phyloP scores from a whole-genome alignment of 108 stramenopile genomes.

The Fragilaria radians region DNA sequence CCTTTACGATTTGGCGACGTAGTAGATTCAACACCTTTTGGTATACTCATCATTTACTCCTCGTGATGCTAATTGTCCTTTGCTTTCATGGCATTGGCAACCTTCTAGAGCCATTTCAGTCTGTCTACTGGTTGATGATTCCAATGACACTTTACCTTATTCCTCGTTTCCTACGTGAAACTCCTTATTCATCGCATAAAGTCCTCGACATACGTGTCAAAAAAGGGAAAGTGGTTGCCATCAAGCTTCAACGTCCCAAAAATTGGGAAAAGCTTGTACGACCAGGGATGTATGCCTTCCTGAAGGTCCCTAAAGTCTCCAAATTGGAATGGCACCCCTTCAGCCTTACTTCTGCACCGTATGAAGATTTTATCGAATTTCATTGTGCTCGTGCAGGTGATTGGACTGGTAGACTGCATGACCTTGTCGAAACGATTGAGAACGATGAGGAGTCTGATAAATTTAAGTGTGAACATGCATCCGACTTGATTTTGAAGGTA shows the following conservation, averaged over 20 bases:
- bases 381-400: slow-evolving; percentile 7
- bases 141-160: slow-evolving; percentile 8
- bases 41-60: slow-evolving; percentile 12
- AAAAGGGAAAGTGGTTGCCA: slow-evolving; percentile 4
- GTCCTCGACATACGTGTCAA: slow-evolving; percentile 9
- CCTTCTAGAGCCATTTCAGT: slow-evolving; percentile 11
- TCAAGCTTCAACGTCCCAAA: slow-evolving; percentile 4
- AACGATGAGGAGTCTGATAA: not conserved
- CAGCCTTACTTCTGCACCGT: slow-evolving; percentile 13
- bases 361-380: slow-evolving; percentile 14
- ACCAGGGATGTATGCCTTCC: slow-evolving; percentile 16
- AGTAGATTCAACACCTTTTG: slow-evolving; percentile 11
- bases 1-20: not conserved
- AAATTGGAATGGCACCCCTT: slow-evolving; percentile 16
- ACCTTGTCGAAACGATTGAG: slow-evolving; percentile 1
- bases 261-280: not conserved
- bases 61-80: slow-evolving; percentile 11
- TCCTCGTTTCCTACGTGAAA: slow-evolving; percentile 11
- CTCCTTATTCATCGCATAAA: slow-evolving; percentile 1
- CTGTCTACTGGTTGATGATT: slow-evolving; percentile 16
- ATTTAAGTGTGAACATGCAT: not conserved
- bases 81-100: slow-evolving; percentile 12
- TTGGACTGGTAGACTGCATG: slow-evolving; percentile 8
- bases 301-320: slow-evolving; percentile 11
- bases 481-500: slow-evolving; percentile 8